phyloP scores from a whole-genome alignment of 352 stramenopile species.

The Plasmopara muralis region DNA sequence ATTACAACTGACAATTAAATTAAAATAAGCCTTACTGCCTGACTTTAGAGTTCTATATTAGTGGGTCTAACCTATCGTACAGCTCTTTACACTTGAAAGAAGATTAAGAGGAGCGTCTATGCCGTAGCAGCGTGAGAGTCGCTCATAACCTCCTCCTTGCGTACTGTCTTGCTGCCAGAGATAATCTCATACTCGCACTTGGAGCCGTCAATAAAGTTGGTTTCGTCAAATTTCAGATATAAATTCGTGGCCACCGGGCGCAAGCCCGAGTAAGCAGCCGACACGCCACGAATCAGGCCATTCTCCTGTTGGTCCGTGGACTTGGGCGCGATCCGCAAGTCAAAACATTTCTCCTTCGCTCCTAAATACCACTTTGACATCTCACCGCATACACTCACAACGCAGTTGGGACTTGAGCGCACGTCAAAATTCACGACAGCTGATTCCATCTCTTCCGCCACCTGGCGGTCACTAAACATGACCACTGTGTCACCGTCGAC shows the following conservation, averaged over 20 bases:
- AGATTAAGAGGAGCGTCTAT: slow-evolving; percentile 21
- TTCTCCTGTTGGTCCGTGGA: slow-evolving; percentile 43
- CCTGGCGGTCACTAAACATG: slow-evolving; percentile 55
- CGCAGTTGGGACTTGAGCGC: slow-evolving; percentile 57
- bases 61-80: slow-evolving; percentile 53
- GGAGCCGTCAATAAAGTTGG: slow-evolving; percentile 67
- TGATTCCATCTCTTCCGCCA: slow-evolving; percentile 39
- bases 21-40: too few relatives aligned
- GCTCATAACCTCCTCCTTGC: slow-evolving; percentile 14
- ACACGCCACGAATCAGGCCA: slow-evolving; percentile 60
- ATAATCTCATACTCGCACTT: slow-evolving; percentile 67
- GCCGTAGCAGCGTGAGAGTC: slow-evolving; percentile 12
- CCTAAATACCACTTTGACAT: slow-evolving; percentile 59
- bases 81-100: slow-evolving; percentile 33
- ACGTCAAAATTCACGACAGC: slow-evolving; percentile 67
- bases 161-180: slow-evolving; percentile 51
- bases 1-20: too few relatives aligned
- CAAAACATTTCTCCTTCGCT: slow-evolving; percentile 61
- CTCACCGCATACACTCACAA: slow-evolving; percentile 64
- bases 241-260: slow-evolving; percentile 53
- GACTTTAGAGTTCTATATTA: slow-evolving; percentile 29
- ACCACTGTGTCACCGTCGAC: slow-evolving; percentile 57
- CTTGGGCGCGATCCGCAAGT: slow-evolving; percentile 63
- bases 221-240: slow-evolving; percentile 75
- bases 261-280: slow-evolving; percentile 46